Evolutionary conservation across 805 yeast species (phyloP).

Genomic region (Ogataea nakhonphanomensis): DNA sequence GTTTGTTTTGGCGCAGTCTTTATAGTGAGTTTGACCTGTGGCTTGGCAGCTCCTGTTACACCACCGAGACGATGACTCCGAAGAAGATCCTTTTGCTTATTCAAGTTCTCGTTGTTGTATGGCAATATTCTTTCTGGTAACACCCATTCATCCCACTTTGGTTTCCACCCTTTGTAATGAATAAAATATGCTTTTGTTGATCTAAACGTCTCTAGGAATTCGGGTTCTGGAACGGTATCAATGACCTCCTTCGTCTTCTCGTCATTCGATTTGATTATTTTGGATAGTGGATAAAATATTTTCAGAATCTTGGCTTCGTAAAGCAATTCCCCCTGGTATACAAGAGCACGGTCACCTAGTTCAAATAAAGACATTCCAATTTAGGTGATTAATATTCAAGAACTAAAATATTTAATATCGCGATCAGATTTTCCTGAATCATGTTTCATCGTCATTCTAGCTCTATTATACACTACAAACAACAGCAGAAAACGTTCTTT

Average conservation of each 20-base stretch:
- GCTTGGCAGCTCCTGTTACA: constrained; percentile 7
- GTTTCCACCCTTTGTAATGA: constrained; percentile 95
- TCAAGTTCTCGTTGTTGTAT: constrained; percentile 63
- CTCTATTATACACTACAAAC: constrained; percentile 15
- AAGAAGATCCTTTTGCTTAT: constrained; percentile 46
- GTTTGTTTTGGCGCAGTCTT: not conserved
- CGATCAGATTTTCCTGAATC: constrained; percentile 5
- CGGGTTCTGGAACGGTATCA: constrained; percentile 21
- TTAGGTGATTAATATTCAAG: not conserved
- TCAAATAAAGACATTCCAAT: constrained; percentile 15
- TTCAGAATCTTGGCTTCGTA: constrained; percentile 83
- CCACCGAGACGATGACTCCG: constrained; percentile 5
- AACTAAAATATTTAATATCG: constrained; percentile 2
- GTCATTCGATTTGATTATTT: constrained; percentile 31
- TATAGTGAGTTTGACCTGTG: constrained; percentile 3
- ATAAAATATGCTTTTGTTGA: constrained; percentile 47
- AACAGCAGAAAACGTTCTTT: constrained; percentile 23
- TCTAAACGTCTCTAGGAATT: constrained; percentile 19
- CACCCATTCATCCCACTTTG: constrained; percentile 98
- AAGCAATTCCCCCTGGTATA: constrained; percentile 86
- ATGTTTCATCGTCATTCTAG: constrained; percentile 3
- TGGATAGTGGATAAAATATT: constrained; percentile 53
- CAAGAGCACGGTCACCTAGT: constrained; percentile 47
- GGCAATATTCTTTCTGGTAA: constrained; percentile 62
- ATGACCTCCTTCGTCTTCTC: constrained; percentile 38